Conservation (phyloP, 75 land plant genomes). For the Cryptomeria japonica region DNA sequence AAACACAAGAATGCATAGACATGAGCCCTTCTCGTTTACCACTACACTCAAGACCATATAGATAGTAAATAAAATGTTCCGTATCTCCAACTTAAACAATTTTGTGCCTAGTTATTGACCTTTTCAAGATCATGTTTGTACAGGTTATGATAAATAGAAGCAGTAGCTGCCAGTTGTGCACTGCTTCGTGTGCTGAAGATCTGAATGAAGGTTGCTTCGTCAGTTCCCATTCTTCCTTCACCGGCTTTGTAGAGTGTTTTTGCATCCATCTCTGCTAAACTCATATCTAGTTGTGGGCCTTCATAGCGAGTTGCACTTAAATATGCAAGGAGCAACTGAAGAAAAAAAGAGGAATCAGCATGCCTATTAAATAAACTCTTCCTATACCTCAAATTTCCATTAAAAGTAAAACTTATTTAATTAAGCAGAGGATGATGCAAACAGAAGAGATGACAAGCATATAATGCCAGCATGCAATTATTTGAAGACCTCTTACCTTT, state of each 20-base stretch:
- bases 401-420: neutral
- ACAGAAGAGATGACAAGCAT: neutral
- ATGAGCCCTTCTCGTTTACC: neutral
- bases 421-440: neutral
- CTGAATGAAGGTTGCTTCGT: conserved; percentile 52
- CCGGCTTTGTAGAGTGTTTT: conserved; percentile 59
- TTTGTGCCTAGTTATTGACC: conserved; percentile 26
- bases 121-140: conserved; percentile 57
- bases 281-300: conserved; percentile 57
- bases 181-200: conserved; percentile 67
- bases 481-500: conserved; percentile 36
- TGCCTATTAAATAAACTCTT: neutral
- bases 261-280: conserved; percentile 58
- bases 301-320: conserved; percentile 55
- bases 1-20: neutral
- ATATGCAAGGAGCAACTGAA: conserved; percentile 67
- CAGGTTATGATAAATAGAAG: conserved; percentile 39
- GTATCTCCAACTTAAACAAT: neutral
- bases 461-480: neutral
- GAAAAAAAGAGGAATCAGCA: neutral
- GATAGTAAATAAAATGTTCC: neutral
- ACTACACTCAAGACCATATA: neutral
- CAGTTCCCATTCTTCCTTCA: conserved; percentile 56
- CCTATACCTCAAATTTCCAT: neutral
- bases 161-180: conserved; percentile 68